Conservation (phyloP, 805 yeast species). For the Nakazawaea molendinolei region DNA sequence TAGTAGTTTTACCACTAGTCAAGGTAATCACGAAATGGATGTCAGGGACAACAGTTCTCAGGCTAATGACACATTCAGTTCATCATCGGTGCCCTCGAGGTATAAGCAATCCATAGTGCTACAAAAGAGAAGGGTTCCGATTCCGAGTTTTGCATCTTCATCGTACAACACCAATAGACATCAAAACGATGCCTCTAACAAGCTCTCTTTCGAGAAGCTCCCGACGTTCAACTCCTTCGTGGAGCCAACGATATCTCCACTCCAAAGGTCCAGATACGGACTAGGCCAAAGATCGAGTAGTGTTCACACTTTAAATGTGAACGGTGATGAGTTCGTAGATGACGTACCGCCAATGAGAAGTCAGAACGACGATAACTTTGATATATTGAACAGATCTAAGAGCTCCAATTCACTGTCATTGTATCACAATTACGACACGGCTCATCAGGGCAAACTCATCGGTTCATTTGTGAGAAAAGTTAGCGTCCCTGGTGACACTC, state of each 20-base stretch:
- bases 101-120: background rate
- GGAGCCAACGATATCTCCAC: background rate
- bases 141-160: background rate
- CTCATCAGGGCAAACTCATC: too few species aligned
- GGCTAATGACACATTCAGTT: too few species aligned
- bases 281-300: constrained; percentile 1
- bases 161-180: too few species aligned
- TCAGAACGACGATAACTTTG: constrained; percentile 6
- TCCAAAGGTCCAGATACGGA: too few species aligned
- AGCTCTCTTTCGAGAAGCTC: constrained; percentile 1
- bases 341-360: constrained; percentile 9
- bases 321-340: background rate
- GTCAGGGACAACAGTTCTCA: too few species aligned
- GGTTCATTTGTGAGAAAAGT: too few species aligned
- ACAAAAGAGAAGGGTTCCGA: constrained; percentile 2
- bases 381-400: background rate
- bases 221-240: constrained; percentile 6
- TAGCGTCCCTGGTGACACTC: too few species aligned
- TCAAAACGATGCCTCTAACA: too few species aligned
- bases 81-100: background rate
- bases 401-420: background rate
- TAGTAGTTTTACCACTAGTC: too few species aligned
- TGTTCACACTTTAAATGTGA: constrained; percentile 9
- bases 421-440: constrained; percentile 8
- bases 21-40: too few species aligned